Conservation (phyloP, 1,139 yeast genomes). For the Candida albicans region DNA sequence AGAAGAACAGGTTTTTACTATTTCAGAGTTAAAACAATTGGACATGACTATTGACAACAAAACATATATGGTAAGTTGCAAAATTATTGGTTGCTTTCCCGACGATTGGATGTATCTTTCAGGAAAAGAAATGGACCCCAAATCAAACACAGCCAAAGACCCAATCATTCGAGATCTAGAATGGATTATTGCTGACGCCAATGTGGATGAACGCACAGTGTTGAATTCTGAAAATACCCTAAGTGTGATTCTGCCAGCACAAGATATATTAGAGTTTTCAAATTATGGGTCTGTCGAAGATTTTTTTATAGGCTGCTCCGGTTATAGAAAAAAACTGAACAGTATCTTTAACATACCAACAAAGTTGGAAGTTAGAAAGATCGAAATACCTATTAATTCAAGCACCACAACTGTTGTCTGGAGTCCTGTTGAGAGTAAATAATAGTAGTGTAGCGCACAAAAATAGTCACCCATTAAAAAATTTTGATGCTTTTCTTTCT, state of each 20-base stretch:
- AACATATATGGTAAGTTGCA: not conserved
- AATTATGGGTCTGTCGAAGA: not conserved
- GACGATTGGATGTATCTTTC: slow-evolving; percentile 1
- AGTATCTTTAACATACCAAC: not conserved
- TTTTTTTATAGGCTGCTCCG: not conserved
- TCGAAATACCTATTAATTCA: not conserved
- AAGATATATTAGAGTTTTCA: not conserved
- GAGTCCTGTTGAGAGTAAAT: not conserved
- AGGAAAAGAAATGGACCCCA: not conserved
- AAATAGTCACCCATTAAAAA: not conserved
- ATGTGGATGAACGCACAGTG: not conserved
- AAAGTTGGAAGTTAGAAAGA: not conserved
- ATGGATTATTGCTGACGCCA: not conserved
- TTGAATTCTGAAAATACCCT: not conserved
- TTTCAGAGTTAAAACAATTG: not conserved
- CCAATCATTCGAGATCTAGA: not conserved
- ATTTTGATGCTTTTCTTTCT: not conserved
- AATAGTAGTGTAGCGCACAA: not conserved
- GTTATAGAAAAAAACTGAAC: not conserved
- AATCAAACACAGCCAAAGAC: not conserved
- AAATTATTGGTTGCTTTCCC: not conserved
- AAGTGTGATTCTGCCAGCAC: not conserved
- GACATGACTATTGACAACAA: not conserved
- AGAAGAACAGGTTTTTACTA: not conserved
- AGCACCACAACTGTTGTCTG: not conserved